These are phyloP conservation scores for Fusarium avenaceum DNA, from an alignment of 2,329 filamentous ascomycete genomes.

Conservation along the genomic window DNA sequence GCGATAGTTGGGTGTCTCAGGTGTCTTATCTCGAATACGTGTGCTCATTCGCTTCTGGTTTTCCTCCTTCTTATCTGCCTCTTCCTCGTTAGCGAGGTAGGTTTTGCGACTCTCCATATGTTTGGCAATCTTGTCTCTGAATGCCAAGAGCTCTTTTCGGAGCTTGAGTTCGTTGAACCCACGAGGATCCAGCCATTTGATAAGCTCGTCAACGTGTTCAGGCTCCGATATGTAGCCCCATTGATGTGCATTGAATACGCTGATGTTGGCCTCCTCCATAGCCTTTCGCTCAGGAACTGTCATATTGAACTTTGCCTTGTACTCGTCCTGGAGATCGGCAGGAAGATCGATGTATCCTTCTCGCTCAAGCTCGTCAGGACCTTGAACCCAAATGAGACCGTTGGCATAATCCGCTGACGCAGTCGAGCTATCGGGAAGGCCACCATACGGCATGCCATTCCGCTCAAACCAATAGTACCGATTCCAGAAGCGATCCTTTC, in stretches of 20 bases:
- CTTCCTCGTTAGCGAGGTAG: slow-evolving; percentile 67
- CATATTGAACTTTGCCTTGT: slow-evolving; percentile 81
- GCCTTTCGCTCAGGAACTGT: slow-evolving; percentile 88
- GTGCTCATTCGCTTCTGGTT: slow-evolving; percentile 61
- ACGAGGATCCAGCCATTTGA: slow-evolving; percentile 89
- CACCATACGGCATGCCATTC: slow-evolving; percentile 96
- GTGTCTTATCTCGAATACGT: slow-evolving; percentile 61
- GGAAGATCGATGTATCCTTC: slow-evolving; percentile 87
- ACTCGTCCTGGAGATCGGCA: slow-evolving; percentile 78
- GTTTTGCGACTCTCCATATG: slow-evolving; percentile 85
- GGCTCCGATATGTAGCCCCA: slow-evolving; percentile 94
- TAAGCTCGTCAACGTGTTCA: slow-evolving; percentile 80
- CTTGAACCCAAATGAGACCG: slow-evolving; percentile 95
- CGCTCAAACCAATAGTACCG: slow-evolving; percentile 99
- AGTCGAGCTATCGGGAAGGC: slow-evolving; percentile 89
- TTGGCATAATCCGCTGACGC: slow-evolving; percentile 91
- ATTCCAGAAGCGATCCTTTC: slow-evolving; percentile 98
- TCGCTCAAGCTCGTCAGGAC: slow-evolving; percentile 88
- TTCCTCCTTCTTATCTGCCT: slow-evolving; percentile 57
- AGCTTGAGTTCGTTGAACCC: slow-evolving; percentile 89
- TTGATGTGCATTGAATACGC: slow-evolving; percentile 80
- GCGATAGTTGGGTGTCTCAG: slow-evolving; percentile 62
- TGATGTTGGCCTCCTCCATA: slow-evolving; percentile 85
- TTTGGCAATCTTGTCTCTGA: slow-evolving; percentile 79
- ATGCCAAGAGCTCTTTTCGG: slow-evolving; percentile 85